phyloP scores from a whole-genome alignment of 192 early-diverging fungal species.

The Pilobolus umbonatus region DNA sequence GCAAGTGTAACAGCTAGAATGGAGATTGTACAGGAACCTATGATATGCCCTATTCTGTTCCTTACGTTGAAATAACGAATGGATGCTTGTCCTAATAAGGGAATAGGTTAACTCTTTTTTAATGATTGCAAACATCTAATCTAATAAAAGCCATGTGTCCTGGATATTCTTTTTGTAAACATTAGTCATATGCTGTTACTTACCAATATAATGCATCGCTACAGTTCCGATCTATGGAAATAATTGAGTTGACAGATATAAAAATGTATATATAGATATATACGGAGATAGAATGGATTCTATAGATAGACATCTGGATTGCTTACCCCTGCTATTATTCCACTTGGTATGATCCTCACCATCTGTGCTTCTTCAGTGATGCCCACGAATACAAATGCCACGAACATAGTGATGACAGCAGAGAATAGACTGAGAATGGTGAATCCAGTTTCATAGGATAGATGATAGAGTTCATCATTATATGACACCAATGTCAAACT shows the following conservation, averaged over 20 bases:
- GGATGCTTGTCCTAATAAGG: slow-evolving; percentile 32
- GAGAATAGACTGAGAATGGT: slow-evolving; percentile 31
- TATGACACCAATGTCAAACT: slow-evolving; percentile 17
- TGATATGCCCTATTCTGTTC: slow-evolving; percentile 21
- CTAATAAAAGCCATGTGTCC: no score
- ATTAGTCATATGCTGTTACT: neutral
- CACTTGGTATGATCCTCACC: slow-evolving; percentile 32
- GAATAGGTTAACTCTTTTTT: no score
- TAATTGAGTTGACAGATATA: no score
- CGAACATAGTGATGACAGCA: slow-evolving; percentile 25
- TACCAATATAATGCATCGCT: slow-evolving; percentile 37
- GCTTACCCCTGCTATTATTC: slow-evolving; percentile 32
- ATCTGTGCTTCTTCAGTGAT: slow-evolving; percentile 34
- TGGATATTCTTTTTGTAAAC: slow-evolving; percentile 1
- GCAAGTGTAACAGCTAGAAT: slow-evolving; percentile 32
- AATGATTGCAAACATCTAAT: no score
- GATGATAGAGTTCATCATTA: slow-evolving; percentile 15
- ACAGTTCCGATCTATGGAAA: slow-evolving; percentile 25
- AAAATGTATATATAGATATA: no score
- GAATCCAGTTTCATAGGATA: slow-evolving; percentile 30
- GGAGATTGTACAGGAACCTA: slow-evolving; percentile 34
- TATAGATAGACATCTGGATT: no score
- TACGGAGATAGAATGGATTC: no score
- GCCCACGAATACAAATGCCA: slow-evolving; percentile 33
- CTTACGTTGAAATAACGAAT: slow-evolving; percentile 20